phyloP scores from a whole-genome alignment of 2,329 filamentous ascomycete genomes.

The Penicillium sp. region DNA sequence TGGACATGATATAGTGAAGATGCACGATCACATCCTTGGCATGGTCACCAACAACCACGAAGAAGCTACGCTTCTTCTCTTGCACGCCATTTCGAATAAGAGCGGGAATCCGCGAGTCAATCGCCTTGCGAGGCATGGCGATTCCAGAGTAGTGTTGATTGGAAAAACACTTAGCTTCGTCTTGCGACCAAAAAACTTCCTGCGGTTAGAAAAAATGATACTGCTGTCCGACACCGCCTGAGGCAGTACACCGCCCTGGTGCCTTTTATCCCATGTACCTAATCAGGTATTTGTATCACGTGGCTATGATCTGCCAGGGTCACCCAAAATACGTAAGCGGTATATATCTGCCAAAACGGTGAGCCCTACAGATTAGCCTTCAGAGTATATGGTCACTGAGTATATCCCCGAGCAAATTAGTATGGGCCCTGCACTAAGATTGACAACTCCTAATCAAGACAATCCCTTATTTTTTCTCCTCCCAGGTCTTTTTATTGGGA shows the following conservation, averaged over 20 bases:
- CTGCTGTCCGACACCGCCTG: conserved; percentile 27
- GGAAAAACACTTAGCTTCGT: conserved; percentile 4
- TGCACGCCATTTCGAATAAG: conserved; percentile 86
- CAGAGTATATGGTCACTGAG: background rate
- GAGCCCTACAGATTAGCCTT: background rate
- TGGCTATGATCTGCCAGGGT: background rate
- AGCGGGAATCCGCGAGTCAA: conserved; percentile 85
- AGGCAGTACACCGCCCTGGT: conserved; percentile 24
- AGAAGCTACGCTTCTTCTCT: conserved; percentile 97
- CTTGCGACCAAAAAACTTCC: conserved; percentile 8
- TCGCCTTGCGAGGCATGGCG: conserved; percentile 50
- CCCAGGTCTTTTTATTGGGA: background rate
- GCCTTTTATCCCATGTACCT: background rate
- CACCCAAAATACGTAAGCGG: background rate
- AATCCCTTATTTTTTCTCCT: background rate
- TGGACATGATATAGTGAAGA: conserved; percentile 88
- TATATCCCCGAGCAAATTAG: no score
- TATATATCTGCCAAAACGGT: background rate
- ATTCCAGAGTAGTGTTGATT: conserved; percentile 8
- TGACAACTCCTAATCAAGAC: no score
- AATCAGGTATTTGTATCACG: background rate
- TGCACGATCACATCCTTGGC: conserved; percentile 97
- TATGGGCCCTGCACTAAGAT: no score
- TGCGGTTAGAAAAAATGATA: conserved; percentile 29
- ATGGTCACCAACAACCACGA: conserved; percentile 90